Percentiles rank a stretch among this genome's conserved stretches.
These are phyloP conservation scores for Pseudogymnoascus sp. DNA, from an alignment of 2,329 filamentous ascomycete genomes.

Conservation along the genomic window DNA sequence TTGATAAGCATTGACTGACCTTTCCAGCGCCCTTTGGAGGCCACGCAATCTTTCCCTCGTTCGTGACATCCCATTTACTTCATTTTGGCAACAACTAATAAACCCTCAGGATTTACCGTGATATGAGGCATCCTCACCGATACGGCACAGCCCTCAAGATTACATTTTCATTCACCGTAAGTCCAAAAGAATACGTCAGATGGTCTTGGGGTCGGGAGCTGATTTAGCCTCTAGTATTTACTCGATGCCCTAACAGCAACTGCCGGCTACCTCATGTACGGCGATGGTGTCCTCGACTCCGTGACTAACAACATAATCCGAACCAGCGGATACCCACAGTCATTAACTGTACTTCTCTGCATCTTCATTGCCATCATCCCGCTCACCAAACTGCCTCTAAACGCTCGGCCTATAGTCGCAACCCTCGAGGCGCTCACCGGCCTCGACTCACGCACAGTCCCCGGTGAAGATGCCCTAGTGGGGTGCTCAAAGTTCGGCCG, in stretches of 20 bases:
- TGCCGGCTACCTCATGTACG: constrained; percentile 88
- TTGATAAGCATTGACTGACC: background rate
- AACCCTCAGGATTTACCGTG: constrained; percentile 66
- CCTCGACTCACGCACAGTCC: constrained; percentile 38
- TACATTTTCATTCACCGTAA: constrained; percentile 77
- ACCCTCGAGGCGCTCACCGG: constrained; percentile 76
- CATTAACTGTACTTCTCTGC: constrained; percentile 69
- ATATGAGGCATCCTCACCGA: constrained; percentile 65
- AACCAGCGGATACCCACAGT: constrained; percentile 63
- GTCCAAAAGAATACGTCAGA: constrained; percentile 22
- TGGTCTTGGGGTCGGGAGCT: background rate
- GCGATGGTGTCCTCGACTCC: constrained; percentile 76
- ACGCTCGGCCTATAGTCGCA: constrained; percentile 76
- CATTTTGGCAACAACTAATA: constrained; percentile 1
- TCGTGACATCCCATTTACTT: background rate
- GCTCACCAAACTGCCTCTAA: constrained; percentile 88
- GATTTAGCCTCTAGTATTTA: constrained; percentile 46
- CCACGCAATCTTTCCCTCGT: constrained; percentile 58
- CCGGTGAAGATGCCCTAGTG: constrained; percentile 38
- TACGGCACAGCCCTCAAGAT: constrained; percentile 63
- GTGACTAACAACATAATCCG: constrained; percentile 84
- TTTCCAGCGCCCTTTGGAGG: constrained; percentile 45
- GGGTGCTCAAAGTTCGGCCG: constrained; percentile 50
- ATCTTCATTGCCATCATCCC: constrained; percentile 87
- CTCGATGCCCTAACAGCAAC: constrained; percentile 77